phyloP scores from a whole-genome alignment of 2,329 filamentous ascomycete species.

The Fusarium pseudograminearum region DNA sequence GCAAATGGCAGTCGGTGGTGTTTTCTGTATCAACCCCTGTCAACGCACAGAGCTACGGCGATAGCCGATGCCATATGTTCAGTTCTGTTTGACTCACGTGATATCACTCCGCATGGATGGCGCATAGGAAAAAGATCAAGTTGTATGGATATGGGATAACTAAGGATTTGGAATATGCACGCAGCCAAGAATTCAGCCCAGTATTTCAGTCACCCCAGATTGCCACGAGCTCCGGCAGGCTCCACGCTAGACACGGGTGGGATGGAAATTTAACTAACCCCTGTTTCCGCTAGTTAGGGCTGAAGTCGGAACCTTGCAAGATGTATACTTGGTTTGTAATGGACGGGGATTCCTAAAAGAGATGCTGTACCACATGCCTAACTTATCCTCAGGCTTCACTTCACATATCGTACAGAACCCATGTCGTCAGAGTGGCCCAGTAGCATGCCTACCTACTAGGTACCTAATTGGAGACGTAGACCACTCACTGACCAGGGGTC shows the following conservation, averaged over 20 bases:
- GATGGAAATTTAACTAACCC: background rate
- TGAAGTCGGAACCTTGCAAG: slow-evolving; percentile 24
- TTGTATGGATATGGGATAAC: background rate
- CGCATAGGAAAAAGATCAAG: background rate
- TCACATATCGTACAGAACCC: background rate
- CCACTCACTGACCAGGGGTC: background rate
- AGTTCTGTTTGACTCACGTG: background rate
- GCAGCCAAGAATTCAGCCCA: background rate
- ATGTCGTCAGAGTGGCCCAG: background rate
- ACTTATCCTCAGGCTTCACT: background rate
- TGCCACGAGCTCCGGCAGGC: background rate
- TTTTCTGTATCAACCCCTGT: slow-evolving; percentile 11
- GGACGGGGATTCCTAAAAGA: background rate
- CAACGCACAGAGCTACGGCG: slow-evolving; percentile 23
- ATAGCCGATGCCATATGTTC: slow-evolving; percentile 30
- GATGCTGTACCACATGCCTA: slow-evolving; percentile 5
- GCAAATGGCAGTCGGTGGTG: slow-evolving; percentile 16
- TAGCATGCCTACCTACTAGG: background rate
- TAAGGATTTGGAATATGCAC: background rate
- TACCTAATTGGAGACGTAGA: background rate
- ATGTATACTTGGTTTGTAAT: slow-evolving; percentile 24
- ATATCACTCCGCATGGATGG: background rate
- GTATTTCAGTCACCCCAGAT: background rate
- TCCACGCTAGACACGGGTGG: background rate
- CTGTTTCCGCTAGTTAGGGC: slow-evolving; percentile 35